A percentile compares a stretch with the other conserved stretches of the same genome.
phyloP scores from a whole-genome alignment of 2,329 filamentous ascomycete genomes.

The Fusarium nematophilum region DNA sequence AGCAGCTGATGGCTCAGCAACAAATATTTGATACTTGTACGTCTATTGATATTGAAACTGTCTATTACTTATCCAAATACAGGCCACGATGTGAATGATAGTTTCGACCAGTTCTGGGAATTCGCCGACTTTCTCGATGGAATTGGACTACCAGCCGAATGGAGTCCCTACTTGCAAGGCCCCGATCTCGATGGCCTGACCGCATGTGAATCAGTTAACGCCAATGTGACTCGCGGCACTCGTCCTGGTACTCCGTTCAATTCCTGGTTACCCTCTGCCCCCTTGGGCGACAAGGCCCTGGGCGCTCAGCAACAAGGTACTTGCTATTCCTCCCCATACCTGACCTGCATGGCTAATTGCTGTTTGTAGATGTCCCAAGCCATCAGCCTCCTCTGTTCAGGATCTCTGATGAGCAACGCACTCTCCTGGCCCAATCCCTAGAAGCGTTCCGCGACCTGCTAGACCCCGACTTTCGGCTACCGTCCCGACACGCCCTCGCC shows the following conservation, averaged over 20 bases:
- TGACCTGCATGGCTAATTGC: slow-evolving; percentile 26
- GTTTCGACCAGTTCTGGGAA: slow-evolving; percentile 51
- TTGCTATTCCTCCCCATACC: neutral
- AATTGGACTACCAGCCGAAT: slow-evolving; percentile 52
- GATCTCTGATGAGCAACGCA: slow-evolving; percentile 51
- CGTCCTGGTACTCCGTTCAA: slow-evolving; percentile 51
- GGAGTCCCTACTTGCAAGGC: slow-evolving; percentile 52
- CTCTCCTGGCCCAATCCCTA: slow-evolving; percentile 36
- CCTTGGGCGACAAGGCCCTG: slow-evolving; percentile 43
- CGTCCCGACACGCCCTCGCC: slow-evolving; percentile 51
- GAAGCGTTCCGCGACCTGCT: slow-evolving; percentile 46
- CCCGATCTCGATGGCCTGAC: slow-evolving; percentile 23
- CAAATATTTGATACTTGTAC: neutral
- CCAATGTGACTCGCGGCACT: neutral
- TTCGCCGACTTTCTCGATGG: slow-evolving; percentile 54
- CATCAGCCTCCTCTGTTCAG: slow-evolving; percentile 39
- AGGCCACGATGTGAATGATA: neutral
- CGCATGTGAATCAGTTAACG: slow-evolving; percentile 4
- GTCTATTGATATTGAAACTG: neutral
- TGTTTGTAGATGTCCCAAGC: neutral
- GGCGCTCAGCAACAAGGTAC: slow-evolving; percentile 8
- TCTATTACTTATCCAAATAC: neutral
- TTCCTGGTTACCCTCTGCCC: slow-evolving; percentile 52
- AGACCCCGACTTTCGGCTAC: slow-evolving; percentile 46
- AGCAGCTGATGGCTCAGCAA: neutral